Percentiles rank a stretch among this genome's conserved stretches.
These are phyloP conservation scores for Euphorbia pulcherrima DNA, from an alignment of 345 rosid genomes.

Conservation along the genomic window DNA sequence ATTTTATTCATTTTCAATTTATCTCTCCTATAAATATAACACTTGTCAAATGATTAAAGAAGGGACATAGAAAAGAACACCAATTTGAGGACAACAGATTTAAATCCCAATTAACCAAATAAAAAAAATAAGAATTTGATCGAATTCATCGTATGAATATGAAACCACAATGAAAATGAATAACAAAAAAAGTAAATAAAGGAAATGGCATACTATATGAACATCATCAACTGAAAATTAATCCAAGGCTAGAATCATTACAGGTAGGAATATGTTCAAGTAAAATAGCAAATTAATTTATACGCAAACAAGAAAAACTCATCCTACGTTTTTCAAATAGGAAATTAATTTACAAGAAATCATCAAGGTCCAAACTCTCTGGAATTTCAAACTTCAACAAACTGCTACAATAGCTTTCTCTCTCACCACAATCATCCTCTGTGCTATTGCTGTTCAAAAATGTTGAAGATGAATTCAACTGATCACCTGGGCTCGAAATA, in stretches of 20 bases:
- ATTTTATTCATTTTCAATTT: too few species aligned
- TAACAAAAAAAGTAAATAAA: neutral
- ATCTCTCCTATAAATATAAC: too few species aligned
- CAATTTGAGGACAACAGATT: too few species aligned
- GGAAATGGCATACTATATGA: conserved; percentile 23
- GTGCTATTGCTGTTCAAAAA: conserved; percentile 51
- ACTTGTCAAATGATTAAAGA: too few species aligned
- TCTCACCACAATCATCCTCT: conserved; percentile 65
- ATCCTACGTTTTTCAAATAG: neutral
- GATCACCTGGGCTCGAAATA: conserved; percentile 47
- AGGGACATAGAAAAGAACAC: too few species aligned
- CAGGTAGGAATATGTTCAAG: too few species aligned
- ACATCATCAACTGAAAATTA: conserved; percentile 23
- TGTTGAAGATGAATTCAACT: conserved; percentile 47
- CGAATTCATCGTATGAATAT: too few species aligned
- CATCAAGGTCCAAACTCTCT: conserved; percentile 54
- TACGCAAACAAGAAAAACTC: too few species aligned
- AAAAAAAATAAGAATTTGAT: too few species aligned
- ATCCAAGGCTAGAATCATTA: neutral
- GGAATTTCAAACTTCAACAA: conserved; percentile 75
- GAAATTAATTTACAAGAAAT: conserved; percentile 68
- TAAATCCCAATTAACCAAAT: too few species aligned
- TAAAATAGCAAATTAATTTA: too few species aligned
- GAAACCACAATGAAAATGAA: neutral
- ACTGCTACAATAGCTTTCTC: conserved; percentile 62